Conservation (phyloP, 208 protist genomes). For the Acanthamoeba sp. region DNA sequence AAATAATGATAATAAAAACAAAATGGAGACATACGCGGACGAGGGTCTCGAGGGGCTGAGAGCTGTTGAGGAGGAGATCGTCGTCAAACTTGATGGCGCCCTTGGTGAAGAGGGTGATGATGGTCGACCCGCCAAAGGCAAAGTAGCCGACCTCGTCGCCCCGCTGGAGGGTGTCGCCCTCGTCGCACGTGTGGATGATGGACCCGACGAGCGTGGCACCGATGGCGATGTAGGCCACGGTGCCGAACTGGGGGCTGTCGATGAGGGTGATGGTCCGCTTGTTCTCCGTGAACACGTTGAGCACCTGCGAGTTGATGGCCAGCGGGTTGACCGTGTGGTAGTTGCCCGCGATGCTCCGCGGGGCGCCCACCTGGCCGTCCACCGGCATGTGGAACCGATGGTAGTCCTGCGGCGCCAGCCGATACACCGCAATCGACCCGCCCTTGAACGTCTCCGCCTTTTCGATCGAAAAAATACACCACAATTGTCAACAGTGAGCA, state of each 20-base stretch:
- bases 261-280: slow-evolving; percentile 84
- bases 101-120: slow-evolving; percentile 88
- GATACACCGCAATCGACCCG: slow-evolving; percentile 46
- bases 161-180: slow-evolving; percentile 72
- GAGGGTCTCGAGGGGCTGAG: slow-evolving; percentile 57
- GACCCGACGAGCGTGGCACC: slow-evolving; percentile 90
- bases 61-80: slow-evolving; percentile 87
- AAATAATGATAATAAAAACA: too few species aligned
- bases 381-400: slow-evolving; percentile 89
- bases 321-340: slow-evolving; percentile 84
- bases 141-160: slow-evolving; percentile 92
- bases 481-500: neutral
- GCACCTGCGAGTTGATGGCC: slow-evolving; percentile 80
- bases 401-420: slow-evolving; percentile 91
- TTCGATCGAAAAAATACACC: neutral
- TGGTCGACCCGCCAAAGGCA: slow-evolving; percentile 90
- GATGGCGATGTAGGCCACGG: slow-evolving; percentile 39
- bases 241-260: slow-evolving; percentile 86
- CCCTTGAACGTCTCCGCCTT: slow-evolving; percentile 54
- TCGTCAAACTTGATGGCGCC: slow-evolving; percentile 84
- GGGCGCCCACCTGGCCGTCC: slow-evolving; percentile 76
- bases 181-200: slow-evolving; percentile 80
- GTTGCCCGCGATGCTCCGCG: slow-evolving; percentile 45
- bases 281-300: slow-evolving; percentile 90
- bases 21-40: neutral